These are phyloP conservation scores for Eucalyptus camaldulensis DNA, from an alignment of 345 rosid genomes.

Conservation along the genomic window DNA sequence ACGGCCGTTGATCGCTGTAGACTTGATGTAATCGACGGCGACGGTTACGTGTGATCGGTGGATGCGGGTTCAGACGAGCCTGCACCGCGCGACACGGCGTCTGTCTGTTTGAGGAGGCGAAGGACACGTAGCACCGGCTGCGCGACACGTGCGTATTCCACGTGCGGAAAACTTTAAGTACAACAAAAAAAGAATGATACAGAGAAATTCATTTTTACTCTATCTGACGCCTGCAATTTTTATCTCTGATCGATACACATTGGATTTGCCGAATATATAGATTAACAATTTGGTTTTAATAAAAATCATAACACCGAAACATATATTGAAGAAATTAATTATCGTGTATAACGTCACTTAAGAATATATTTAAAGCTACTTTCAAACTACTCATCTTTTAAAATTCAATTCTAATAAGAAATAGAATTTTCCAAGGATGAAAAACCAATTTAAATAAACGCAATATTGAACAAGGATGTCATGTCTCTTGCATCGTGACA, in stretches of 20 bases:
- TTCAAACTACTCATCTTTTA: neutral
- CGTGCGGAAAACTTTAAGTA: neutral
- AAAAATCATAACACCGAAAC: neutral
- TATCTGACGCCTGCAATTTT: neutral
- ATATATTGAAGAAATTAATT: neutral
- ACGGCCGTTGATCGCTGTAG: neutral
- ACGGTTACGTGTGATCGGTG: neutral
- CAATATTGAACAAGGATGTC: neutral
- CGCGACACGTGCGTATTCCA: neutral
- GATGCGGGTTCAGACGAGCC: neutral
- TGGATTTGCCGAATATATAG: neutral
- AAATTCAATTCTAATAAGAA: neutral
- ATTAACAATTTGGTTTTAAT: neutral
- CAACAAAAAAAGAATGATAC: accelerated
- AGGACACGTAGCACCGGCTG: neutral
- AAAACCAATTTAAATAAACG: neutral
- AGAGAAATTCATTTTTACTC: neutral
- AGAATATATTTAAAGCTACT: accelerated
- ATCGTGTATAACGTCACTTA: accelerated
- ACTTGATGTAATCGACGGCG: neutral
- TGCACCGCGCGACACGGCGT: neutral
- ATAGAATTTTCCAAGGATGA: neutral
- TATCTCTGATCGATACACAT: neutral
- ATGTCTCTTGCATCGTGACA: neutral
- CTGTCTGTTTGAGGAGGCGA: neutral